Evolutionary conservation across 2,329 filamentous ascomycete species (phyloP).

Genomic region (Dactylellina sp.): DNA sequence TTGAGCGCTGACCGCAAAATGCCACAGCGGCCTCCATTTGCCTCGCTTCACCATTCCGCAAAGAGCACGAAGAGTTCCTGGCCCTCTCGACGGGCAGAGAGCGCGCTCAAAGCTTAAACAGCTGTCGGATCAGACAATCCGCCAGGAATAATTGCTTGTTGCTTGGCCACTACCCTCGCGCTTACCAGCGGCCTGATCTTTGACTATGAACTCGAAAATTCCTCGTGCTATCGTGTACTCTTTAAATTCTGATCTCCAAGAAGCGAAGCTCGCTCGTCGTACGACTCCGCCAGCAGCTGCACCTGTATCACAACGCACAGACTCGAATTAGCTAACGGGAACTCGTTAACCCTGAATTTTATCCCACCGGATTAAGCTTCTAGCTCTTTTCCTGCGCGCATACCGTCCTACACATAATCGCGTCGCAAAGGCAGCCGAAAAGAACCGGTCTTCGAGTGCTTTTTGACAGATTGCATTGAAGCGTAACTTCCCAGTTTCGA

Average conservation of each 20-base stretch:
- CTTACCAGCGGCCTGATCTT: slow-evolving; percentile 38
- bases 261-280: slow-evolving; percentile 23
- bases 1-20: slow-evolving; percentile 36
- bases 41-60: slow-evolving; percentile 41
- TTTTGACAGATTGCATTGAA: not conserved
- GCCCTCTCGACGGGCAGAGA: not conserved
- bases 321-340: slow-evolving; percentile 10
- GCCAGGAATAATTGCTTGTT: slow-evolving; percentile 34
- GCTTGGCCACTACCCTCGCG: slow-evolving; percentile 8
- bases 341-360: slow-evolving; percentile 12
- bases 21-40: slow-evolving; percentile 29
- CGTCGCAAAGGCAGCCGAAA: slow-evolving; percentile 5
- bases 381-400: slow-evolving; percentile 16
- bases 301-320: slow-evolving; percentile 44
- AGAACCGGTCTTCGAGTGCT: not conserved
- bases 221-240: slow-evolving; percentile 18
- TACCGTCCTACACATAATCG: not conserved
- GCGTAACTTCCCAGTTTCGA: not conserved
- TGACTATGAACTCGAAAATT: slow-evolving; percentile 22
- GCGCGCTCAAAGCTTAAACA: not conserved
- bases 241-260: slow-evolving; percentile 14
- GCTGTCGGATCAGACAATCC: slow-evolving; percentile 11
- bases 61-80: slow-evolving; percentile 51
- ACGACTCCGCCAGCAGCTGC: not conserved
- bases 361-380: slow-evolving; percentile 29